phyloP scores from a whole-genome alignment of 441 rosid genomes.

The Syzygium malaccense region DNA sequence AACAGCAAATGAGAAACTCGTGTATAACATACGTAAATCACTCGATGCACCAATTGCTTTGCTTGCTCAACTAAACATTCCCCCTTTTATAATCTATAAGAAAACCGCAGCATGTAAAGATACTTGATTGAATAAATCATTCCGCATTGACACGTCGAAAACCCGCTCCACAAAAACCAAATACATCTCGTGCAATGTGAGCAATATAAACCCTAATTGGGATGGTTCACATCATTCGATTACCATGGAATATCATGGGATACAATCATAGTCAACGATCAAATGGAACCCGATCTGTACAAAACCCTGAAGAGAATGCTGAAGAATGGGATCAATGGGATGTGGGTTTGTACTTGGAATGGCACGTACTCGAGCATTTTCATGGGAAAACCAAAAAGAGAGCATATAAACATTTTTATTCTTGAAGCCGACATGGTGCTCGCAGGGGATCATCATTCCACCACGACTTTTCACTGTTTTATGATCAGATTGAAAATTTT shows the following conservation, averaged over 20 bases:
- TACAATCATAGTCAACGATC: neutral
- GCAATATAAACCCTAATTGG: neutral
- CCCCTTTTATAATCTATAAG: neutral
- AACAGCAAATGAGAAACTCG: neutral
- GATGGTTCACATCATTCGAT: neutral
- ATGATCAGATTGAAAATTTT: neutral
- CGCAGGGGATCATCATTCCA: constrained; percentile 23
- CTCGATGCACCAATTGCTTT: neutral
- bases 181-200: neutral
- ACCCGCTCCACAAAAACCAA: neutral
- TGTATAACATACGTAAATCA: neutral
- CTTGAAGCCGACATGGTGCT: neutral
- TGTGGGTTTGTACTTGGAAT: neutral
- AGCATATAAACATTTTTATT: neutral
- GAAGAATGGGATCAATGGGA: neutral
- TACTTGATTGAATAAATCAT: neutral
- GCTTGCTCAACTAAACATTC: neutral
- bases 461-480: neutral
- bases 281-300: neutral
- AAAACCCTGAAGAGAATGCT: neutral
- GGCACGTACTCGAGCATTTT: neutral
- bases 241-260: neutral
- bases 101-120: neutral
- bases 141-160: neutral
- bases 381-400: constrained; percentile 20